phyloP scores from a whole-genome alignment of 208 protist species.

The Angomonas deanei region DNA sequence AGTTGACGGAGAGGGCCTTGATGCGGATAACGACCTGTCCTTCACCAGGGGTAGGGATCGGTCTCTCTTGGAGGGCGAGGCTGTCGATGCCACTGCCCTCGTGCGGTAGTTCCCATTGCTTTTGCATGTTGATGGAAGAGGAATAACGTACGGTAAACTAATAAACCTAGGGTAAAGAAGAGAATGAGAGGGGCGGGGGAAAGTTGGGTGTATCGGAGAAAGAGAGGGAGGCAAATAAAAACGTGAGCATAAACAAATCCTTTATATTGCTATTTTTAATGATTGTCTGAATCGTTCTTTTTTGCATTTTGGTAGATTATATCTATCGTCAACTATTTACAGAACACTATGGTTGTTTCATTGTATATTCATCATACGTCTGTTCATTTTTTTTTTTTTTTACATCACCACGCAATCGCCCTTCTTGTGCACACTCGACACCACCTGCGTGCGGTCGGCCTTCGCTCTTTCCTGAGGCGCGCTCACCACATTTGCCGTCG shows the following conservation, averaged over 20 bases:
- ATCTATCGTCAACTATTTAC: neutral
- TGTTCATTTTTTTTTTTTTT: slow-evolving; percentile 5
- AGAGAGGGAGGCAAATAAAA: slow-evolving; percentile 1
- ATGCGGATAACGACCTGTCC: slow-evolving; percentile 17
- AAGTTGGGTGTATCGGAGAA: too few species aligned
- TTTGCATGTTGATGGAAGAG: slow-evolving; percentile 9
- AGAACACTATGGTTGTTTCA: neutral
- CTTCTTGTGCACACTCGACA: slow-evolving; percentile 21
- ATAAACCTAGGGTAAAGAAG: neutral
- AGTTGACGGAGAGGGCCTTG: slow-evolving; percentile 22
- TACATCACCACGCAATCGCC: slow-evolving; percentile 47
- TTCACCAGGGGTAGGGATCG: slow-evolving; percentile 11
- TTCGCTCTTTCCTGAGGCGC: slow-evolving; percentile 26
- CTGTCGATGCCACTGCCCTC: slow-evolving; percentile 17
- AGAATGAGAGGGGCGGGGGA: neutral
- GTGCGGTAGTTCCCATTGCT: slow-evolving; percentile 24
- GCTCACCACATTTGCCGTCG: slow-evolving; percentile 43
- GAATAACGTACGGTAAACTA: neutral
- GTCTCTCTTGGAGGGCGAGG: slow-evolving; percentile 9
- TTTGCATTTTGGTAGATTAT: neutral
- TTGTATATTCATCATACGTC: neutral
- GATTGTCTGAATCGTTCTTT: too few species aligned
- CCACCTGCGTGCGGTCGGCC: slow-evolving; percentile 8
- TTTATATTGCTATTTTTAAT: too few species aligned
- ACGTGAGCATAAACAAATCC: slow-evolving; percentile 5